Evolutionary conservation across 257 asterid species (phyloP).

Genomic region (Nicotiana attenuata): DNA sequence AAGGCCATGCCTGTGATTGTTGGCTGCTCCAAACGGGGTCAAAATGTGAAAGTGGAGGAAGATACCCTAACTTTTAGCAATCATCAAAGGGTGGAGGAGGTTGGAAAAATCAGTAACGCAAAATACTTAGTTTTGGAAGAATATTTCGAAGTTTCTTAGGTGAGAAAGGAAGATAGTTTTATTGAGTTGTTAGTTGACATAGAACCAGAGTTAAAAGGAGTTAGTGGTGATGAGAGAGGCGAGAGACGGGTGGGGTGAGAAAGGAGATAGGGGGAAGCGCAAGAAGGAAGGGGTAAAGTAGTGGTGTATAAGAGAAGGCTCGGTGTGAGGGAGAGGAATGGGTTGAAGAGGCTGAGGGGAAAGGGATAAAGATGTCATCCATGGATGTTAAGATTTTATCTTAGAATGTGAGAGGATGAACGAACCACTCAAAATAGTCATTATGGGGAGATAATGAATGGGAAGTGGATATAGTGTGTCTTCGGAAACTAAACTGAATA

Average conservation of each 20-base stretch:
- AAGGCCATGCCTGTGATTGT: not conserved
- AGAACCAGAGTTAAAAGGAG: not conserved
- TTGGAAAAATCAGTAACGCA: not conserved
- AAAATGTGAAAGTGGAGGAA: too few species aligned
- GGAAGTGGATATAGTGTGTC: too few species aligned
- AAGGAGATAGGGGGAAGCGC: not conserved
- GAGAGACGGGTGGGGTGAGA: not conserved
- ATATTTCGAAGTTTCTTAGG: too few species aligned
- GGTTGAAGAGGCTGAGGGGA: too few species aligned
- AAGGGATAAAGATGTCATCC: too few species aligned
- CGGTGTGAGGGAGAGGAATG: not conserved
- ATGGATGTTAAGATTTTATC: too few species aligned
- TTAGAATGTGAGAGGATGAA: too few species aligned
- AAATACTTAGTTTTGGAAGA: not conserved
- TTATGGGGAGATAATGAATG: too few species aligned
- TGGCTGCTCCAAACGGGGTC: too few species aligned
- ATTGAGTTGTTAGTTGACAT: not conserved
- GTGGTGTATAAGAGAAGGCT: not conserved
- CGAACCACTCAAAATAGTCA: too few species aligned
- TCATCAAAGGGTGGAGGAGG: not conserved
- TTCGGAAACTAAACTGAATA: too few species aligned
- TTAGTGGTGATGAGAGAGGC: not conserved
- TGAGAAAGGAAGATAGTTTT: not conserved
- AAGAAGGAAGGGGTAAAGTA: not conserved
- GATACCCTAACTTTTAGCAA: too few species aligned